A percentile compares a stretch with the other conserved stretches of the same genome.
These are phyloP conservation scores for Stachybotrys chartarum DNA, from an alignment of 2,329 filamentous ascomycete genomes.

Conservation along the genomic window DNA sequence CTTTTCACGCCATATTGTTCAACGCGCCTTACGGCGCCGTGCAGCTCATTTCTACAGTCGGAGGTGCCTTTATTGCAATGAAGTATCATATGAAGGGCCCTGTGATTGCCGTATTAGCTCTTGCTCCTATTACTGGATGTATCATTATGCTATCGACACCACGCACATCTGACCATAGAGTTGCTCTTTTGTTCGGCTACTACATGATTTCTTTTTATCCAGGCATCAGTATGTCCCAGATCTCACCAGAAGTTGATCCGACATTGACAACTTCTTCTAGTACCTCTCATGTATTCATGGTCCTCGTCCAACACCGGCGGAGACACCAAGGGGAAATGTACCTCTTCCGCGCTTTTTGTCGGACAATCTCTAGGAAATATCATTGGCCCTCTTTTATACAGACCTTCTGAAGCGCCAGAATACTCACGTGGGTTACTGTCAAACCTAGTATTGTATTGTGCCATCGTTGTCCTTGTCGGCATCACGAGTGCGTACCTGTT, in stretches of 20 bases:
- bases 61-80: constrained; percentile 41
- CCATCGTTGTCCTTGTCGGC: constrained; percentile 32
- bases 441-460: constrained; percentile 35
- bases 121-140: constrained; percentile 39
- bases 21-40: constrained; percentile 53
- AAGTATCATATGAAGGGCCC: constrained; percentile 43
- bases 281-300: constrained; percentile 42
- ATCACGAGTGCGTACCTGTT: constrained; percentile 24
- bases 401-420: background rate
- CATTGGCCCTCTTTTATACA: constrained; percentile 51
- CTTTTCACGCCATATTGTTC: constrained; percentile 47
- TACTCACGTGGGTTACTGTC: constrained; percentile 42
- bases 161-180: constrained; percentile 32
- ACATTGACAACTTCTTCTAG: background rate
- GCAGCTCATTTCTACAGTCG: constrained; percentile 51
- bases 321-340: constrained; percentile 57
- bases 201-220: constrained; percentile 25
- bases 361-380: constrained; percentile 55
- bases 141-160: constrained; percentile 39
- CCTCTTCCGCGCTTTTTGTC: constrained; percentile 46
- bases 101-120: constrained; percentile 40
- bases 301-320: constrained; percentile 49
- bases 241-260: background rate
- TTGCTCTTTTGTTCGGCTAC: constrained; percentile 43
- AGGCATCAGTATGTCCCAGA: background rate